Evolutionary conservation across 257 asterid species (phyloP), one percentile per base, ranked within the genome.

Genomic region (Solanum bulbocastanum): DNA sequence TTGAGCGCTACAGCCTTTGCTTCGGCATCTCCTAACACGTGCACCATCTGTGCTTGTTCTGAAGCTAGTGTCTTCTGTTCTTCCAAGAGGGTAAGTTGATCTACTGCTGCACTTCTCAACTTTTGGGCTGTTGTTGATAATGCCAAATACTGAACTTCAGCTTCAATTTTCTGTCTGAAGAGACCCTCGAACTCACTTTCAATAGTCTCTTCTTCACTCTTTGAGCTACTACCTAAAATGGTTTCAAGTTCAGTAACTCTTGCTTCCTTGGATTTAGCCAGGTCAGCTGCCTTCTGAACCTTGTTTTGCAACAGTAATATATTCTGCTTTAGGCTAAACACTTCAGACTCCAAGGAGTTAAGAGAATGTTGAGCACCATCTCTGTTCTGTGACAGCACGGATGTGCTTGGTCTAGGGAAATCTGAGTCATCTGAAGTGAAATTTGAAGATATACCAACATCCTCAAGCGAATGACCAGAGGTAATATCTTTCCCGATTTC

Each of bases 81-180:
- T 93, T 93, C 93, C 90, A 94, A 83, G 49, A 91, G 86, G 36
- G 90, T 87, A 35, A 88, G 90, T 85, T 96, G 95, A 92, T 92
- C 92, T 22, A 62, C 90, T 33, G 89, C 91, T 40, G 92, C 90
- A 88, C 83, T 91, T 78, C 89, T 90, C 90, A 92, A 88, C 44
- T 89, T 87, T 33, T 92, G 98, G 78, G 91, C 89, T 16, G 89
- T 89, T 84, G 90, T 86, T 86, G 95, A 90, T 85, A 94, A 87
- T 20, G 88, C 90, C 88, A 97, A 83, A 88, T 83, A 89, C 92
- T 93, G 93, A 42, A 97, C 95, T 88, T 95, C 98, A 13, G 95
- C 93, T 95, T 95, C 98, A 40, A 96, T 90, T 86, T 93, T 95
- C 89, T 89, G 95, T 93, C 73, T 95, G 33, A 92, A 94, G 87